Base-by-base conservation (phyloP, 2,329 filamentous ascomycete genomes). In the Aureobasidium lini region DNA sequence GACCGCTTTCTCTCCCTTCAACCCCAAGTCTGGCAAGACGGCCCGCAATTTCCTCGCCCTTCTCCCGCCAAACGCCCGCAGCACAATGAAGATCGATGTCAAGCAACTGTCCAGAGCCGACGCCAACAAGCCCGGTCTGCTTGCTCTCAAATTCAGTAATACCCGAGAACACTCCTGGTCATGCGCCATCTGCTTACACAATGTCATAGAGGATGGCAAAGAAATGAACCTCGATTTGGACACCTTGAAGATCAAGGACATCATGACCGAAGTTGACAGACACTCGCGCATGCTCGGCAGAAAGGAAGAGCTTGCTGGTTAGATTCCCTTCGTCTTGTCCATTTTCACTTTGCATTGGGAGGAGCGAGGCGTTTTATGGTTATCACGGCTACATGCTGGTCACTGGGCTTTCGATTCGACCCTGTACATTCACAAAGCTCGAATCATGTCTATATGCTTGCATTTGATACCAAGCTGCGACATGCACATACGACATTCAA, bases 1-100 rank as follows among this genome's bases (percentile, higher is more conserved):
- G 68, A 87, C 90, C 65, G 85, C 84, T 72, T 96, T 97, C 84
- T 96, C 95, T 76, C 93, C 94, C 40, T 97, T 97, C 82, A 88
- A 85, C 31, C 76, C 82, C 28, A 81, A 82, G 71, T 86, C 90
- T 52, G 71, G 71, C 63, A 91, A 90, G 70, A 87, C 92, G 28
- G 92, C 90, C 40, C 87, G 94, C 44, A 81, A 95, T 54, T 94
- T 97, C 75, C 89, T 97, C 66, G 87, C 89, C 34, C 81, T 88
- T 64, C 84, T 99, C 34, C 90, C 93, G 9, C 84, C 91, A 43
- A 85, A 87, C 68, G 91, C 91, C 62, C 85, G 91, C 58, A 76
- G 80, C 59, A 81, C 79, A 57, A 90, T 96, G 79, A 83, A 85
- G 69, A 88, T 97, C 69, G 84, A 84, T 66, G 87, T 90, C 11